A percentile compares a stretch with the other conserved stretches of the same genome.
Evolutionary conservation across 495 filamentous ascomycete genomes (phyloP).

Genomic region (Corynascus novoguineensis): DNA sequence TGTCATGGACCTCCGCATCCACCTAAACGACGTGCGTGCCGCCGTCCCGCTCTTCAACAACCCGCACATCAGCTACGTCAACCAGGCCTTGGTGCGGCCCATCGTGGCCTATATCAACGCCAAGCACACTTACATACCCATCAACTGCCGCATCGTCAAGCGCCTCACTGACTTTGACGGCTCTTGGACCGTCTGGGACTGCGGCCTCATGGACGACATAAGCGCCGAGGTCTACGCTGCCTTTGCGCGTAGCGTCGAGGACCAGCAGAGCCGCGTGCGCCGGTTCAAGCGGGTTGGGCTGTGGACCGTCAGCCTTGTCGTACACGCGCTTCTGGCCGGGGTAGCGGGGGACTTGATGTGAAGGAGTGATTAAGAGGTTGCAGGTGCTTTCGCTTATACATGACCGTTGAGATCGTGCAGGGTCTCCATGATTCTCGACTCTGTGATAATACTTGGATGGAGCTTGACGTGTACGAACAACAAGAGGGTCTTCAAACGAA

Average conservation of each 20-base stretch:
- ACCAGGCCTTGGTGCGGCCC: constrained; percentile 87
- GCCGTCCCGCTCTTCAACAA: constrained; percentile 85
- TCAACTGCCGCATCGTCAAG: constrained; percentile 92
- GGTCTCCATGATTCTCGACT: neutral
- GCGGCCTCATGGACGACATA: constrained; percentile 91
- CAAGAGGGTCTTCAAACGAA: neutral
- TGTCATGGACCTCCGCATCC: constrained; percentile 81
- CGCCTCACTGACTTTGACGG: constrained; percentile 83
- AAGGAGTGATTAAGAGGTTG: neutral
- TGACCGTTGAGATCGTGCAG: neutral
- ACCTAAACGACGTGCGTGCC: constrained; percentile 88
- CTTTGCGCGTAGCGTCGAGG: constrained; percentile 81
- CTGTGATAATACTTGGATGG: neutral
- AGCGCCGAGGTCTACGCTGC: constrained; percentile 89
- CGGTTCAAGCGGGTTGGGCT: constrained; percentile 94
- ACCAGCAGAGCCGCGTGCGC: constrained; percentile 75
- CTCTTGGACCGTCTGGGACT: constrained; percentile 91
- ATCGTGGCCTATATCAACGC: constrained; percentile 99
- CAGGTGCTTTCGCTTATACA: no score
- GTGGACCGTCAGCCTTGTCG: constrained; percentile 86
- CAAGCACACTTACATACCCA: constrained; percentile 84
- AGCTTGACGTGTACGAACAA: constrained; percentile 1
- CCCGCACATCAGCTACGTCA: constrained; percentile 83
- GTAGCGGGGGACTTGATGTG: constrained; percentile 76
- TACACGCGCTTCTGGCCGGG: constrained; percentile 92